These are phyloP conservation scores for Neofusicoccum sp. DNA, from an alignment of 2,329 filamentous ascomycete genomes.

Conservation along the genomic window DNA sequence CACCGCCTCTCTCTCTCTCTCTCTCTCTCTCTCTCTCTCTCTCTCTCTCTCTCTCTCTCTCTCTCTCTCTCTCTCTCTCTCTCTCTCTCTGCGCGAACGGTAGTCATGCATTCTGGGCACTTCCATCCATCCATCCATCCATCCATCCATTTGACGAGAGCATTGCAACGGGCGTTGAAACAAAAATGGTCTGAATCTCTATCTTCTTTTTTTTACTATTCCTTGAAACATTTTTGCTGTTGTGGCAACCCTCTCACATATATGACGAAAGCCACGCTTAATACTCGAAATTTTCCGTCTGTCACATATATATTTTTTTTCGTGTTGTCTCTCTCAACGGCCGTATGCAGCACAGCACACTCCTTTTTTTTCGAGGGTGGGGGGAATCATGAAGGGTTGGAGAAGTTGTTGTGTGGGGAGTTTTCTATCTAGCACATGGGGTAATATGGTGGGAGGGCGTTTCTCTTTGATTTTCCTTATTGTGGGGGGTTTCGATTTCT, in stretches of 20 bases:
- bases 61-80: no score
- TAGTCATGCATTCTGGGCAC: no score
- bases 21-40: no score
- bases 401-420: background rate
- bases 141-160: background rate
- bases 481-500: no score
- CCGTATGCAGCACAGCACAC: background rate
- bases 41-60: no score
- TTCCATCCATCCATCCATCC: no score
- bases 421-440: no score
- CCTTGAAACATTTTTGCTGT: background rate
- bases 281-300: background rate
- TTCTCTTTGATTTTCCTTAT: no score
- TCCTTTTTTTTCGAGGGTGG: background rate
- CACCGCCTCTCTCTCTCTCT: no score
- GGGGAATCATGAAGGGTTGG: background rate
- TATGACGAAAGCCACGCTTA: constrained; percentile 6
- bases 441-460: no score
- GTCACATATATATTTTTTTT: background rate
- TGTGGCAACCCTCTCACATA: background rate
- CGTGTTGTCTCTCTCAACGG: background rate
- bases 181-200: background rate
- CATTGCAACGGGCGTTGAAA: constrained; percentile 18
- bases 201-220: background rate
- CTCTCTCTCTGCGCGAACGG: no score